Base-by-base conservation (phyloP, 2,329 filamentous ascomycete genomes). In the Nectriaceae sp. region DNA sequence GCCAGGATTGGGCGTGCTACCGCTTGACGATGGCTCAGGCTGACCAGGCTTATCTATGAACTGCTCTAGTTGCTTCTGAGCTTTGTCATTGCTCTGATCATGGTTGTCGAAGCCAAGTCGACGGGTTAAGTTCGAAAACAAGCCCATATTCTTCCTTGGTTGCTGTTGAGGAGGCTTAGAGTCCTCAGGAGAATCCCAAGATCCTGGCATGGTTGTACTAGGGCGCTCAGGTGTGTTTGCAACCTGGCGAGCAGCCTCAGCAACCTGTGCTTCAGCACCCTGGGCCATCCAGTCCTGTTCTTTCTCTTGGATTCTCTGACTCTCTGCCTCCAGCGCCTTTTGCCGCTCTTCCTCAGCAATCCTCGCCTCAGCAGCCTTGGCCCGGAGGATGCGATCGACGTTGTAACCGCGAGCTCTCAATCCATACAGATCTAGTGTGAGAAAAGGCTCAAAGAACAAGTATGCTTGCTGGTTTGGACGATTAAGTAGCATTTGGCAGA, bases 371-470 rank as follows among this genome's bases (percentile, higher is more conserved):
- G 89, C 89, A 18, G 88, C 90, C 72, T 95, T 95, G 45, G 87
- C 87, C 31, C 90, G 84, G 19, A 99, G 77, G 53, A 99, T 97
- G 42, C 94, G 87, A 63, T 97, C 90, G 33, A 99, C 94, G 58
- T 99, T 97, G 75, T 97, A 97, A 2, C 94, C 94, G 55, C 94
- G 90, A 51, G 85, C 84, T 60, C 90, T 86, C 35, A 99, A 74
- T 43, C 92, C 86, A 40, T 88, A 81, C 20, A 99, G 77, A 59
- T 93, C 90, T 8, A 94, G 85, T 49, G 89, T 93, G 31, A 99
- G 74, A 54, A 99, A 87, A 44, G 90, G 92, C 70, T 97, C 94
- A 47, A 99, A 84, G 45, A 94, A 93, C 47, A 97, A 80, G 46
- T 90, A 90, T 2, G 93, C 91, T 64, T 95, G 89, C 61, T 96